Conservation (phyloP, 257 asterid genomes). For the Primulina huaijiensis region DNA sequence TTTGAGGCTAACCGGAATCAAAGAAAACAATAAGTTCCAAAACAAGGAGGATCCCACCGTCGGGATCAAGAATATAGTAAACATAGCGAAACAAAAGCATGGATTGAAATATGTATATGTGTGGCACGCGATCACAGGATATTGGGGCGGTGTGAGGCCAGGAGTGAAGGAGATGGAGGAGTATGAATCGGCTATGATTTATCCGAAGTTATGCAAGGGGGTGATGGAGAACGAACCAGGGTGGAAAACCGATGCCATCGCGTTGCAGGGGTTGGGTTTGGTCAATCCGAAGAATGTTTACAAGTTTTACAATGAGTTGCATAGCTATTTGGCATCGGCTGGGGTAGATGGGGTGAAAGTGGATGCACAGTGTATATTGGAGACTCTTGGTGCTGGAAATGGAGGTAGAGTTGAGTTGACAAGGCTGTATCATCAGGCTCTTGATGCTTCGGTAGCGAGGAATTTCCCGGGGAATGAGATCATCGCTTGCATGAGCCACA, state of each 20-base stretch:
- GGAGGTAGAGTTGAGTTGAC: constrained; percentile 88
- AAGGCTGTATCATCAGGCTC: constrained; percentile 80
- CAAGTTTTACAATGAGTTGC: constrained; percentile 74
- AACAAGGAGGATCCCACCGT: constrained; percentile 38
- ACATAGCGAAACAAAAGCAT: constrained; percentile 64
- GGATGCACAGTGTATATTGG: constrained; percentile 77
- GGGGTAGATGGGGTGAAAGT: constrained; percentile 88
- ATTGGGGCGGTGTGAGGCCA: constrained; percentile 88
- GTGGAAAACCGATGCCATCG: constrained; percentile 68
- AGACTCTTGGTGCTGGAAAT: constrained; percentile 77
- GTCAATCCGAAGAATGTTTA: constrained; percentile 75
- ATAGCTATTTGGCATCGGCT: constrained; percentile 67
- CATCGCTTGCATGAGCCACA: constrained; percentile 97
- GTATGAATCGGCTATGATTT: constrained; percentile 62
- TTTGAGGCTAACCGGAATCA: constrained; percentile 63
- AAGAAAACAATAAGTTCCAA: constrained; percentile 72
- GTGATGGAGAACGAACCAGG: constrained; percentile 72
- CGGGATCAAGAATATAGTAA: constrained; percentile 68
- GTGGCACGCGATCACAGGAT: constrained; percentile 92
- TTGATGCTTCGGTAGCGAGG: constrained; percentile 73
- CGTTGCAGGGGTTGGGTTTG: constrained; percentile 70
- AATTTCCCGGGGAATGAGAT: constrained; percentile 75
- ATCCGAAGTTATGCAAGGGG: constrained; percentile 60
- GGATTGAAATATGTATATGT: constrained; percentile 74
- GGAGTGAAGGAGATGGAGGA: constrained; percentile 66